Evolutionary conservation across 2,329 filamentous ascomycete species (phyloP), one percentile per base, ranked within the genome.

Genomic region (Penicillium sp.): DNA sequence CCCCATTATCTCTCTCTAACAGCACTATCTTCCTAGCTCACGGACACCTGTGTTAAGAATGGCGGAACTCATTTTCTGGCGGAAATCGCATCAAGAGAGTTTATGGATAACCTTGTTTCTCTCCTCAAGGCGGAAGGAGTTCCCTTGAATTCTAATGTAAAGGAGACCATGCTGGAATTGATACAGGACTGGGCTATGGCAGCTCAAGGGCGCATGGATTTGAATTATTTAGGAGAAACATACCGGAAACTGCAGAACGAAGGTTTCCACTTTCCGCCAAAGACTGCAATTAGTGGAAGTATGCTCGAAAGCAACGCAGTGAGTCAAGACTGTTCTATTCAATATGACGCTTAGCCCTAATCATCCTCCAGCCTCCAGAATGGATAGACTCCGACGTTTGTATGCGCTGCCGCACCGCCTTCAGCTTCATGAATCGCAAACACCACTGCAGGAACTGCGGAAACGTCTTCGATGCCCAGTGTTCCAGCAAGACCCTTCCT

Each of bases 321-420:
- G 86, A 76, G 90, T 84, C 41, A 60, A 35, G 45, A 44, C 44
- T 58, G 9, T n/a, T 19, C 7, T 45, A 30, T 38, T 19, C 19
- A 48, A 5, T 3, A 17, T 29, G 23, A 41, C 7, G 29, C 48
- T 55, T 31, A 31, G 64, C 53, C 19, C 65, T 68, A 63, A 69
- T 26, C 29, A 30, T 19, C 26, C 61, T 44, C 58, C 70, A 96
- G 90, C 95, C 95, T 9, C 95, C 95, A 0, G 95, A 99, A 79
- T 99, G 95, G 95, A 89, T 90, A 55, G 95, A 99, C 79, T 97
- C 94, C 11, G 95, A 99, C 72, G 94, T 99, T 35, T 99, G 95
- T 77, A 97, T 99, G 93, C 90, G 95, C 74, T 99, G 95, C 77
- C 89, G 95, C 69, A 97, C 94, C 13, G 81, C 92, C 19, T 99